Base-by-base conservation (phyloP, 1,284 basidiomycete species). In the Apiotrichum brassicae region DNA sequence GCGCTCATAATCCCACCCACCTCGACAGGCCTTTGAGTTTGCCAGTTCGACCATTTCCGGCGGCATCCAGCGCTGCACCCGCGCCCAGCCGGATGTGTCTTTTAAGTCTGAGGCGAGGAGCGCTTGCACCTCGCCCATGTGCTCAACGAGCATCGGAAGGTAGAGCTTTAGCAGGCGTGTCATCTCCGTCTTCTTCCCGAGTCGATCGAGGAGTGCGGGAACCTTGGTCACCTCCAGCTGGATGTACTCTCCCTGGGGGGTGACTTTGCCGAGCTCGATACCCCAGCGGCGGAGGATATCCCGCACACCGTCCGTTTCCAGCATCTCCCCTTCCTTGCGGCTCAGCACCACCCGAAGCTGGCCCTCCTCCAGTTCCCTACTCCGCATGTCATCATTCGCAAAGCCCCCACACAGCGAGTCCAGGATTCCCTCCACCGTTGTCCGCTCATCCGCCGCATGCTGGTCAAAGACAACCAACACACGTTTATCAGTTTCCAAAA, bases 371-470 rank as follows among this genome's bases (percentile, higher is more conserved):
- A 63, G 43, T 7, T 54, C 36, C 1, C 52, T 78, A 59, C 65
- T 67, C 8, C 53, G 63, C 44, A 76, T 70, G 13, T 63, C 63
- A 58, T 75, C 70, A 41, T 66, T 56, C 54, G 82, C 74, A 64
- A 85, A 88, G 4, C 82, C 81, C 6, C 54, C 32, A 66, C 86
- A 87, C 19, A 89, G 70, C 30, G n/a, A 25, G 46, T 77, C 77
- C 49, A 93, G 76, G 64, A 88, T 85, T n/a, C 76, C 74, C 70
- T 97, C 93, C 41, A 95, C 86, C 20, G 89, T 81, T 25, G 93
- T 76, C 9, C 93, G 82, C 72, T 97, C 93, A 65, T 95, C 89
- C 8, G 91, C 93, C 5, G 93, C 93, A 66, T 97, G 93, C 70
- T 97, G 93, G 73, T 97, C 93, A 38, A 97, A 78, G 49, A 95